Evolutionary conservation across 2,329 filamentous ascomycete genomes (phyloP).

Genomic region (Trichoderma lentiforme): DNA sequence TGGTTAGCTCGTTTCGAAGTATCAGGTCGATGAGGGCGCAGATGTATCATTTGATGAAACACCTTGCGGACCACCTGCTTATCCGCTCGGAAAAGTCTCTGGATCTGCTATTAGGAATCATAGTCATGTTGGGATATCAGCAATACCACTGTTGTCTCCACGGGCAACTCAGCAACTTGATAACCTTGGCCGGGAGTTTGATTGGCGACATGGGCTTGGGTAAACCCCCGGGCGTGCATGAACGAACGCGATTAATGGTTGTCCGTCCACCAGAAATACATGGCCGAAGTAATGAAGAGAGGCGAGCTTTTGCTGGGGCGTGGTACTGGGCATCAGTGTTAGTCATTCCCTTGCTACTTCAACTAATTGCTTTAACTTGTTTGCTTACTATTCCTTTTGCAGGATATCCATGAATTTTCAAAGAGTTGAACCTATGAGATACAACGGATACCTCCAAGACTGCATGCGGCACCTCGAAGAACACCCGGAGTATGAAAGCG

Average conservation of each 20-base stretch:
- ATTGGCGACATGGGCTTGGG: slow-evolving; percentile 47
- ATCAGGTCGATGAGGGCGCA: slow-evolving; percentile 48
- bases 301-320: slow-evolving; percentile 49
- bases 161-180: slow-evolving; percentile 49
- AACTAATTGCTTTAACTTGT: neutral
- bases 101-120: slow-evolving; percentile 47
- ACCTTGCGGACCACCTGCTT: slow-evolving; percentile 48
- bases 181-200: slow-evolving; percentile 47
- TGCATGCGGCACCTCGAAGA: slow-evolving; percentile 47
- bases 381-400: neutral
- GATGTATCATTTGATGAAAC: slow-evolving; percentile 45
- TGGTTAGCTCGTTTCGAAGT: slow-evolving; percentile 48
- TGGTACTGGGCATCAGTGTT: slow-evolving; percentile 55
- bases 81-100: slow-evolving; percentile 48
- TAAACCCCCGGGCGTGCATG: slow-evolving; percentile 37
- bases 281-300: slow-evolving; percentile 49
- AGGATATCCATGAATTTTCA: slow-evolving; percentile 43
- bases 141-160: slow-evolving; percentile 55
- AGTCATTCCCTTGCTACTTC: slow-evolving; percentile 23
- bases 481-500: slow-evolving; percentile 44
- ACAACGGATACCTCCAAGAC: slow-evolving; percentile 50
- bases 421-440: slow-evolving; percentile 48
- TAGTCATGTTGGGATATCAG: slow-evolving; percentile 50
- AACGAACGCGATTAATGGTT: slow-evolving; percentile 43
- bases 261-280: slow-evolving; percentile 37